Conservation (phyloP, 306 rosid species). For the Sicyos edulis region DNA sequence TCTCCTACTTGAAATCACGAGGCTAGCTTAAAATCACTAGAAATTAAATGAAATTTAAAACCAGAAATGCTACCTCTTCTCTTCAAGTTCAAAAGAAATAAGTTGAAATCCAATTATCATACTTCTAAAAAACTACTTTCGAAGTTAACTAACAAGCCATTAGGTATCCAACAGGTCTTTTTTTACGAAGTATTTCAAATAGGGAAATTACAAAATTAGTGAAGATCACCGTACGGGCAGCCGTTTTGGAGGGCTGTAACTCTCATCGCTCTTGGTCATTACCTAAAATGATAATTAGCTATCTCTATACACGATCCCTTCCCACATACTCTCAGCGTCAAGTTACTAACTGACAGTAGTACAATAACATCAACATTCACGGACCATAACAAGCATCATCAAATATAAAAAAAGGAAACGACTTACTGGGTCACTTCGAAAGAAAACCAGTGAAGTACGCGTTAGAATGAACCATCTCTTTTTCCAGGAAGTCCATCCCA, state of each 20-base stretch:
- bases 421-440: constrained; percentile 99
- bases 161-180: not conserved
- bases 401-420: constrained; percentile 21
- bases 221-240: not conserved
- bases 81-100: constrained; percentile 11
- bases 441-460: constrained; percentile 83
- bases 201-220: not conserved
- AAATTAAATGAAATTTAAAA: constrained; percentile 4
- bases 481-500: constrained; percentile 99
- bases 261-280: constrained; percentile 4
- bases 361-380: not conserved
- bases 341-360: not conserved
- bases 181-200: not conserved
- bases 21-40: not conserved
- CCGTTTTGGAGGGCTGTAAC: not conserved
- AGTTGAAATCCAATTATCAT: not conserved
- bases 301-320: not conserved
- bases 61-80: not conserved
- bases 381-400: not conserved
- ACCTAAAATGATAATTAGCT: not conserved
- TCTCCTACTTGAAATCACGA: constrained; percentile 11
- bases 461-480: constrained; percentile 98
- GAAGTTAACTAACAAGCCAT: not conserved
- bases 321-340: not conserved
- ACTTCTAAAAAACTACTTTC: constrained; percentile 1